Conservation (phyloP, 2,329 filamentous ascomycete species). For the Sarocladiaceae sp. region DNA sequence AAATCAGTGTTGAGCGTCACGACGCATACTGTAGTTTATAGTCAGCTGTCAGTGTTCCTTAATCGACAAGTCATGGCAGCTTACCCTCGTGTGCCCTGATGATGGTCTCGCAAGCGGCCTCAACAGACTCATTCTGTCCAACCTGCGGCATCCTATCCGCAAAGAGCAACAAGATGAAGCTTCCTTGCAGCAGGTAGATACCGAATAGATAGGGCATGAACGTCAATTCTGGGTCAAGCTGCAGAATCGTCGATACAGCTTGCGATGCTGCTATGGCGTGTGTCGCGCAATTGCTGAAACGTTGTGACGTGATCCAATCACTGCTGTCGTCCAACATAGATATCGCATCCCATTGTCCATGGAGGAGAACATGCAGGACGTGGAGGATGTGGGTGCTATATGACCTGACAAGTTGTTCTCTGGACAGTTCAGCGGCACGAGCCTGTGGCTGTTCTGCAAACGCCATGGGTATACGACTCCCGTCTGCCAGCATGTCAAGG, state of each 20-base stretch:
- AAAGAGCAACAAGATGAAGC: slow-evolving; percentile 44
- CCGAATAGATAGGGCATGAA: slow-evolving; percentile 51
- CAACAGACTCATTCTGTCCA: slow-evolving; percentile 39
- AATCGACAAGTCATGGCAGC: not conserved
- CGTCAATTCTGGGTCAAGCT: slow-evolving; percentile 42
- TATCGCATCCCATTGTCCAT: slow-evolving; percentile 46
- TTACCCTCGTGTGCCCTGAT: slow-evolving; percentile 44
- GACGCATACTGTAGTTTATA: slow-evolving; percentile 27
- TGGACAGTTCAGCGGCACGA: slow-evolving; percentile 21
- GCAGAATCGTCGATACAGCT: slow-evolving; percentile 40
- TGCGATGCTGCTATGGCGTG: slow-evolving; percentile 43
- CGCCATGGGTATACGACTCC: not conserved
- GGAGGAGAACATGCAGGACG: slow-evolving; percentile 42
- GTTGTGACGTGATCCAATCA: slow-evolving; percentile 42
- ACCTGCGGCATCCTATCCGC: slow-evolving; percentile 45
- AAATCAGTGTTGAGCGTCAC: slow-evolving; percentile 27
- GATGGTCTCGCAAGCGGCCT: slow-evolving; percentile 45
- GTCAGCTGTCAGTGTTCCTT: not conserved
- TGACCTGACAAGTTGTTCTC: slow-evolving; percentile 35
- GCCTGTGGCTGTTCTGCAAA: not conserved
- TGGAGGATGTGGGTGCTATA: slow-evolving; percentile 45
- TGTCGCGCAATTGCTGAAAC: slow-evolving; percentile 40
- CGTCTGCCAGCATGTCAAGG: slow-evolving; percentile 23
- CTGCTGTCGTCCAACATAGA: slow-evolving; percentile 44
- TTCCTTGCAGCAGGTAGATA: slow-evolving; percentile 47